Conservation (phyloP, 83 land plant species). For the Diphasiastrum complanatum region DNA sequence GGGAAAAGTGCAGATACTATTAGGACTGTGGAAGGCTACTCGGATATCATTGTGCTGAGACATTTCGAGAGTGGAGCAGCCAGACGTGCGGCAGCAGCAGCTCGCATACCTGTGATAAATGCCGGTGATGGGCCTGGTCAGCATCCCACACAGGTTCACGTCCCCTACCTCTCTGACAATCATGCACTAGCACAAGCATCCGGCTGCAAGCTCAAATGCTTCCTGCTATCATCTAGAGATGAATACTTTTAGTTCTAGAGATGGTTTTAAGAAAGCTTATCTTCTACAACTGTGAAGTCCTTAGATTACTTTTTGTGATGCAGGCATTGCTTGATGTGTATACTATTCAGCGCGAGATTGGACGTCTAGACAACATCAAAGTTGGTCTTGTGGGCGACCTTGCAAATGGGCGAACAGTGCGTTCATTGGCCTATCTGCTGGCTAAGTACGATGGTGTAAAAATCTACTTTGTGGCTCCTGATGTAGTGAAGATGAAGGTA, state of each 20-base stretch:
- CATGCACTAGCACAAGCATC: neutral
- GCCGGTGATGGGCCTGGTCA: slow-evolving; percentile 99
- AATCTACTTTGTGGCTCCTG: slow-evolving; percentile 91
- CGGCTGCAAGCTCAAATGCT: too few species aligned
- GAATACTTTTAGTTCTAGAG: too few species aligned
- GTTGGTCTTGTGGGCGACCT: slow-evolving; percentile 96
- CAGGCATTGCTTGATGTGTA: slow-evolving; percentile 95
- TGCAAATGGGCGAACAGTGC: slow-evolving; percentile 92
- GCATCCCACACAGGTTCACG: slow-evolving; percentile 87
- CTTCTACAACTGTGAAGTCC: neutral
- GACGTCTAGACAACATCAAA: slow-evolving; percentile 76
- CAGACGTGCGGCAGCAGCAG: slow-evolving; percentile 66
- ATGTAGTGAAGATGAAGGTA: slow-evolving; percentile 97
- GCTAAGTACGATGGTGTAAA: slow-evolving; percentile 72
- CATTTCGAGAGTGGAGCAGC: slow-evolving; percentile 99
- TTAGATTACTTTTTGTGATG: neutral
- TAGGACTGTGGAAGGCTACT: slow-evolving; percentile 92
- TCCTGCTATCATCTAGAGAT: too few species aligned
- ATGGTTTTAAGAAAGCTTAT: too few species aligned
- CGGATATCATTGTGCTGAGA: slow-evolving; percentile 95
- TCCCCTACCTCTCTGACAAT: neutral
- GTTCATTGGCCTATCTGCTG: slow-evolving; percentile 88
- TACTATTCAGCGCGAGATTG: slow-evolving; percentile 90
- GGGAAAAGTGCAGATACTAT: slow-evolving; percentile 94
- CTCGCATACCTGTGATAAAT: slow-evolving; percentile 83